Percentiles rank a stretch among this genome's conserved stretches.
These are phyloP conservation scores for Narthecium ossifragum DNA, from an alignment of 106 monocot species.

Conservation along the genomic window DNA sequence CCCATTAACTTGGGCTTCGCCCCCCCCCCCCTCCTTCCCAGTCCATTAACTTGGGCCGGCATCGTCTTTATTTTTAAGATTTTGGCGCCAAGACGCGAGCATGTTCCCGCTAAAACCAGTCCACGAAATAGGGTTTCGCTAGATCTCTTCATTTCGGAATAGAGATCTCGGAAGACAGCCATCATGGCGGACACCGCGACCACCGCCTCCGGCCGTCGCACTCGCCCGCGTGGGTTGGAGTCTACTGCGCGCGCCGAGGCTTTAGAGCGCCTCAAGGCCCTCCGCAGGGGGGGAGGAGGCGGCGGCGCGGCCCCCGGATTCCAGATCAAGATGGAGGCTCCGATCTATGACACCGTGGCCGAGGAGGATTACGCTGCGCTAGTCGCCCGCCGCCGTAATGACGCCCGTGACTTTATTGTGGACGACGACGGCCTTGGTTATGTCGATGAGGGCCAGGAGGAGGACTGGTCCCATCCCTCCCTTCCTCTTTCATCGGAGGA, in stretches of 20 bases:
- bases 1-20: not conserved
- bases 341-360: conserved; percentile 86
- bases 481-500: conserved; percentile 47
- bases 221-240: conserved; percentile 27
- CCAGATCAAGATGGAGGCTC: conserved; percentile 66
- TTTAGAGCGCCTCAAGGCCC: conserved; percentile 62
- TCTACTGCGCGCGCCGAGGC: conserved; percentile 44
- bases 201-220: conserved; percentile 40
- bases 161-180: not conserved
- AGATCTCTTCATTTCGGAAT: too few species aligned
- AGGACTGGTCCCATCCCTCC: conserved; percentile 73
- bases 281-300: conserved; percentile 44
- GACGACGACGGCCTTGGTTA: conserved; percentile 94
- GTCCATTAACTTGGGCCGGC: too few species aligned
- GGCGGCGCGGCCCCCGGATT: conserved; percentile 22
- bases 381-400: conserved; percentile 69
- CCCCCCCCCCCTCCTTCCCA: too few species aligned
- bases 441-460: conserved; percentile 81
- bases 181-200: conserved; percentile 26
- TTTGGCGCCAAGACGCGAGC: too few species aligned
- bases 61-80: too few species aligned
- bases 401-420: conserved; percentile 65
- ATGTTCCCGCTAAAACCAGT: too few species aligned
- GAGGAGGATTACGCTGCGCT: conserved; percentile 77
- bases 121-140: too few species aligned